Base-by-base conservation (phyloP, 2,329 filamentous ascomycete species). In the Tolypocladium amazonense region DNA sequence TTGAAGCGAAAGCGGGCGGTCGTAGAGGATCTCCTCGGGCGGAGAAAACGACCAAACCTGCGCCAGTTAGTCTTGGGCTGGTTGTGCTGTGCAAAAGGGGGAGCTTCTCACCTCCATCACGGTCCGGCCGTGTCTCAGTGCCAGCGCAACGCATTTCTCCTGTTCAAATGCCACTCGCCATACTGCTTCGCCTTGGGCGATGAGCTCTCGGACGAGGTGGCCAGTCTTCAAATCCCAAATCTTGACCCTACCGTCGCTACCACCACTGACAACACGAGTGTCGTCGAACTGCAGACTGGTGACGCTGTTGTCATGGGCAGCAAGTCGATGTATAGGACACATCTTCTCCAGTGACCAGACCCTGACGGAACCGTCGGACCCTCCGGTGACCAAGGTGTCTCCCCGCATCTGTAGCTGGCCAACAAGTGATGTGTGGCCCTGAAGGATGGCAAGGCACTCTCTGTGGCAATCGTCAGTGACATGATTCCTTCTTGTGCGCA, bases 121-220 rank as follows among this genome's bases (percentile, higher is more conserved):
- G 0, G 95, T 97, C 63, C 92, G 86, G 59, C 87, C 88, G 58
- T 85, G 85, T 62, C 93, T 84, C 67, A 91, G 88, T 11, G 94
- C 94, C 81, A 99, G 89, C 38, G 96, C 93, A 37, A 99, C 93
- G 61, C 93, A 96, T 74, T 97, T 97, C 75, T 99, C 94, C 65
- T 96, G 93, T 71, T 99, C 94, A 72, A 99, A 99, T 0, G 95
- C 94, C 39, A 99, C 93, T 61, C 94, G 84, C 94, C 94, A 99
- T 0, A 99, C 94, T 20, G 93, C 92, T 70, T 99, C 93, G 0
- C 93, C 91, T 58, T 93, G 92, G 25, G 88, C 87, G 55, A 93
- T 93, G 50, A 99, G 83, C 74, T 99, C 94, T 62, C 94, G 86
- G 27, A 99, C 90, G 35, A 96, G 81, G 60, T 90, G 88, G 4